Evolutionary conservation across 257 asterid genomes (phyloP).

Genomic region (Salvia rosmarinus): DNA sequence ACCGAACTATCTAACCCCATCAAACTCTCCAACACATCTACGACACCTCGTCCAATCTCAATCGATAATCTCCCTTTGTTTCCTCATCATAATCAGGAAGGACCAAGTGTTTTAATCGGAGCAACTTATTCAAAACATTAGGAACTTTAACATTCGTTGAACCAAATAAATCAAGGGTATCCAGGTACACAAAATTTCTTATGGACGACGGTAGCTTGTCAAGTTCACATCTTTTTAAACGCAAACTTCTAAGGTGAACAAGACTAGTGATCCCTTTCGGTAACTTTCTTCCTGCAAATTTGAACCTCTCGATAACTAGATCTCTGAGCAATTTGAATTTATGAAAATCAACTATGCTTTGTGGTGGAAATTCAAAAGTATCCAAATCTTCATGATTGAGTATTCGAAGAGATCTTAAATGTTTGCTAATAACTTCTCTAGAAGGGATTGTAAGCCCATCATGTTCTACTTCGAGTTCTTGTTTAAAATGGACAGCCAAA

Average conservation of each 20-base stretch:
- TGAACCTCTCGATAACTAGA: background rate
- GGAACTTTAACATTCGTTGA: background rate
- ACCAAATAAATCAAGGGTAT: background rate
- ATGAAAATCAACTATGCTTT: background rate
- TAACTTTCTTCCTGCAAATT: constrained; percentile 15
- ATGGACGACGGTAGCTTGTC: constrained; percentile 7
- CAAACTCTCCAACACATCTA: constrained; percentile 4
- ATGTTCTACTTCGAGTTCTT: background rate
- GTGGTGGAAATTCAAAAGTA: constrained; percentile 9
- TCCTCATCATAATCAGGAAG: background rate
- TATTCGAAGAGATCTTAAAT: constrained; percentile 18
- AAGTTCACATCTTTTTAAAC: background rate
- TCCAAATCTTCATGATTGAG: background rate
- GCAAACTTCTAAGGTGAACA: background rate
- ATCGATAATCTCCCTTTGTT: background rate
- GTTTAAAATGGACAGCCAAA: background rate
- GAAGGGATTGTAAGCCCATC: background rate
- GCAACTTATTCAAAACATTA: background rate
- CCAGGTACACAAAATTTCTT: background rate
- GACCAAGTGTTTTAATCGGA: constrained; percentile 17
- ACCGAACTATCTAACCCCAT: background rate
- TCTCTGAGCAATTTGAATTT: background rate
- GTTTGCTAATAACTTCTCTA: background rate
- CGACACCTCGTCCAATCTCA: constrained; percentile 7
- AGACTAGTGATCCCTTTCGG: background rate